Conservation (phyloP, 148 eudicot species). For the Chenopodium quinoa region DNA sequence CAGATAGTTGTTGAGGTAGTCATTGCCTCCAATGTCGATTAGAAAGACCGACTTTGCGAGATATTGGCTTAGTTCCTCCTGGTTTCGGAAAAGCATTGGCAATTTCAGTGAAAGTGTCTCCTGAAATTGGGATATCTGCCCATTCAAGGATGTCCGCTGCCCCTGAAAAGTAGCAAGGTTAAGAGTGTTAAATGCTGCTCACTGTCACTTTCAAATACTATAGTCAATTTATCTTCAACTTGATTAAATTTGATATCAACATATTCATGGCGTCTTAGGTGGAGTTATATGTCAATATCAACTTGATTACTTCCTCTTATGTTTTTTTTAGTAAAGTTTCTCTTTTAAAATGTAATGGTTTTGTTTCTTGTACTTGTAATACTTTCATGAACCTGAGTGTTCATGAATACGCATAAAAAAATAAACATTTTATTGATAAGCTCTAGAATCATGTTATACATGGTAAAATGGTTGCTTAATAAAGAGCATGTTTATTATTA, state of each 20-base stretch:
- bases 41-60: conserved; percentile 41
- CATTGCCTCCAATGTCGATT: conserved; percentile 48
- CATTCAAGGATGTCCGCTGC: conserved; percentile 39
- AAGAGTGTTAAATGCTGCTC: conserved; percentile 13
- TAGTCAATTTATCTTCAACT: neutral
- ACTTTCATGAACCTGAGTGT: neutral
- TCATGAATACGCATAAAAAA: neutral
- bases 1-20: conserved; percentile 50
- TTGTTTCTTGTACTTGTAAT: neutral
- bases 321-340: neutral
- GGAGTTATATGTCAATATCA: no score
- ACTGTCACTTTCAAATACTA: neutral
- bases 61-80: conserved; percentile 31
- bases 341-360: neutral
- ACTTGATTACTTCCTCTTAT: no score
- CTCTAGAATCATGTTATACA: neutral
- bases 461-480: neutral
- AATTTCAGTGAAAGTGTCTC: conserved; percentile 30
- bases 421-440: neutral
- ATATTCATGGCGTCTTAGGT: neutral
- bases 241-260: neutral
- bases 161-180: conserved; percentile 26
- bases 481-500: neutral
- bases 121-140: conserved; percentile 41
- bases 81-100: conserved; percentile 25